phyloP scores from a whole-genome alignment of 495 filamentous ascomycete genomes.

The Sabuloglossum arenarium region DNA sequence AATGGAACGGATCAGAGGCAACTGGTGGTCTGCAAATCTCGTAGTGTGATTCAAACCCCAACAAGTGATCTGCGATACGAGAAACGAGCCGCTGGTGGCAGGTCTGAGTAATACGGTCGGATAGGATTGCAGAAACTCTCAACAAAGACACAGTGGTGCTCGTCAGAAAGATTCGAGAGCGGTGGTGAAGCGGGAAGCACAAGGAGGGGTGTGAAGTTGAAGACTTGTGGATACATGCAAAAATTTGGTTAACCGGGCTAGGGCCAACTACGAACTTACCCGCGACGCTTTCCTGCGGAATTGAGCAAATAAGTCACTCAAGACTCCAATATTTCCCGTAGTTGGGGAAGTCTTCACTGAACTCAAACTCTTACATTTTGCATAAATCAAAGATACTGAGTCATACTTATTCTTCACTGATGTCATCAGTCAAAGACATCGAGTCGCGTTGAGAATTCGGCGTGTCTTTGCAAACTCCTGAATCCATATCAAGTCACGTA shows the following conservation, averaged over 20 bases:
- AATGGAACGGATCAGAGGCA: not conserved
- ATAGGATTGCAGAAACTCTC: constrained; percentile 12
- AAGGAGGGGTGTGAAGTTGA: constrained; percentile 8
- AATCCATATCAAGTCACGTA: not conserved
- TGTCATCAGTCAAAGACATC: not conserved
- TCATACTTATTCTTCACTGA: not conserved
- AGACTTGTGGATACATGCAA: constrained; percentile 5
- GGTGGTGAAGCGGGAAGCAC: constrained; percentile 3
- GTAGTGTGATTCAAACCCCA: not conserved
- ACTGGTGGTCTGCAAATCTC: not conserved
- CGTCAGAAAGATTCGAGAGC: constrained; percentile 5
- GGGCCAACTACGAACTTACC: constrained; percentile 1
- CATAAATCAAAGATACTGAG: no score
- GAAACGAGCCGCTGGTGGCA: not conserved
- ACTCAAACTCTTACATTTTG: not conserved
- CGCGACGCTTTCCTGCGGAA: not conserved
- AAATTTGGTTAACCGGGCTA: constrained; percentile 3
- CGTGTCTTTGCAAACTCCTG: not conserved
- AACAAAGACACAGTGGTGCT: constrained; percentile 10
- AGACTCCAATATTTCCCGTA: not conserved
- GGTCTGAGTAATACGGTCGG: not conserved
- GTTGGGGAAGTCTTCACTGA: not conserved
- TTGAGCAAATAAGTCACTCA: not conserved
- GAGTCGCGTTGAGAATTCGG: not conserved
- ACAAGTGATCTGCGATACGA: not conserved